Conservation (phyloP, 208 protist species). For the Blechomonas ayalai region DNA sequence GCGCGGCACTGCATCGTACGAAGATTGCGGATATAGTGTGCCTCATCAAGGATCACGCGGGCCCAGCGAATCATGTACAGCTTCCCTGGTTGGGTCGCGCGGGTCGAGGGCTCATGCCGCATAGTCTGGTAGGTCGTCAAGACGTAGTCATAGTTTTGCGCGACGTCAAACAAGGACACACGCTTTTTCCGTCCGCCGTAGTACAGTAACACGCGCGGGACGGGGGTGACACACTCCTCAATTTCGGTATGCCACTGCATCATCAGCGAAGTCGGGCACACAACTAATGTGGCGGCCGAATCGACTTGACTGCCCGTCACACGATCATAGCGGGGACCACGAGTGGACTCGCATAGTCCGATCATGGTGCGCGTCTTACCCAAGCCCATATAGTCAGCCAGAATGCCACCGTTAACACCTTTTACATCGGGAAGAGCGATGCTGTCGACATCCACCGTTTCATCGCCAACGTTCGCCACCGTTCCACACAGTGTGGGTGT, state of each 20-base stretch:
- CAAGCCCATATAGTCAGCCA: slow-evolving; percentile 75
- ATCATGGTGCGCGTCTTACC: slow-evolving; percentile 73
- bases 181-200: slow-evolving; percentile 30
- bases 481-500: neutral
- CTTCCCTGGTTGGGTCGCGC: slow-evolving; percentile 20
- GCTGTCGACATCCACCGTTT: neutral
- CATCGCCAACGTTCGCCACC: neutral
- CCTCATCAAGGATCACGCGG: slow-evolving; percentile 88
- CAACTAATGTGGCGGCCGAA: slow-evolving; percentile 62
- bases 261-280: slow-evolving; percentile 62
- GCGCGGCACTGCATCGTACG: slow-evolving; percentile 33
- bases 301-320: slow-evolving; percentile 52
- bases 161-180: slow-evolving; percentile 37
- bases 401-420: slow-evolving; percentile 28
- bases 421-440: neutral
- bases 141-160: slow-evolving; percentile 80
- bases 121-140: slow-evolving; percentile 65
- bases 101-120: slow-evolving; percentile 18
- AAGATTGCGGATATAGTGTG: slow-evolving; percentile 79
- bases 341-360: slow-evolving; percentile 56
- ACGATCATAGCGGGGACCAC: slow-evolving; percentile 17
- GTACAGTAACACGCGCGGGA: slow-evolving; percentile 63
- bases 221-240: slow-evolving; percentile 15
- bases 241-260: slow-evolving; percentile 71
- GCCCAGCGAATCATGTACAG: slow-evolving; percentile 77